Conservation (phyloP, 148 eudicot species). For the Rhododendron henanense region DNA sequence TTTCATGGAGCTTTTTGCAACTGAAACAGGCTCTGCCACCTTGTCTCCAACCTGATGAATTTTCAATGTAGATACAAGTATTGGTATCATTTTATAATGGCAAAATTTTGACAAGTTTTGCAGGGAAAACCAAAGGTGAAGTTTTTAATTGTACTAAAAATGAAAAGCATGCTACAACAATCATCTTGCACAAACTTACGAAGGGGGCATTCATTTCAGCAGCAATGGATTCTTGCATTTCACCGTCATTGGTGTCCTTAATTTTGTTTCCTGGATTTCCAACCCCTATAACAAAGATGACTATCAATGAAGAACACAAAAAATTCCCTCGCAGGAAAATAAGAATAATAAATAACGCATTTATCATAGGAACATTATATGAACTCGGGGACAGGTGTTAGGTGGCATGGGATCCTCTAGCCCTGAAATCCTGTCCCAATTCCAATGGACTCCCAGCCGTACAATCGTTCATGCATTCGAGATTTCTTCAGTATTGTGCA, state of each 20-base stretch:
- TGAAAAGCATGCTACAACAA: background rate
- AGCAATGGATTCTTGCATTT: slow-evolving; percentile 12
- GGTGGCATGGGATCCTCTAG: background rate
- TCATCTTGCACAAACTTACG: slow-evolving; percentile 18
- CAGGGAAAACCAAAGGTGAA: background rate
- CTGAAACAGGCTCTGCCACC: slow-evolving; percentile 11
- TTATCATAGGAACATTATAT: background rate
- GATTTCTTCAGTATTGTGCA: background rate
- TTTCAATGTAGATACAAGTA: background rate
- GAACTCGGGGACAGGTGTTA: background rate
- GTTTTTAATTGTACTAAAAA: background rate
- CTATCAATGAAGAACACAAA: background rate
- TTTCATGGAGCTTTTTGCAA: slow-evolving; percentile 51
- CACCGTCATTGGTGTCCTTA: background rate
- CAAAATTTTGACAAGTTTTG: background rate
- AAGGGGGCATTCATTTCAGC: slow-evolving; percentile 6
- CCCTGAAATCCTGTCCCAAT: background rate
- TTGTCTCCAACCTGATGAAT: slow-evolving; percentile 34
- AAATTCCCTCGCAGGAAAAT: background rate
- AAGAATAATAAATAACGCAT: background rate
- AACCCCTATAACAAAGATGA: background rate
- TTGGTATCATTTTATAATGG: background rate
- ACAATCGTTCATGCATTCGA: background rate
- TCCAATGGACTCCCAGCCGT: background rate
- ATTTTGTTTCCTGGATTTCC: slow-evolving; percentile 18